Conservation (phyloP, 306 rosid species). For the Vigna angularis region DNA sequence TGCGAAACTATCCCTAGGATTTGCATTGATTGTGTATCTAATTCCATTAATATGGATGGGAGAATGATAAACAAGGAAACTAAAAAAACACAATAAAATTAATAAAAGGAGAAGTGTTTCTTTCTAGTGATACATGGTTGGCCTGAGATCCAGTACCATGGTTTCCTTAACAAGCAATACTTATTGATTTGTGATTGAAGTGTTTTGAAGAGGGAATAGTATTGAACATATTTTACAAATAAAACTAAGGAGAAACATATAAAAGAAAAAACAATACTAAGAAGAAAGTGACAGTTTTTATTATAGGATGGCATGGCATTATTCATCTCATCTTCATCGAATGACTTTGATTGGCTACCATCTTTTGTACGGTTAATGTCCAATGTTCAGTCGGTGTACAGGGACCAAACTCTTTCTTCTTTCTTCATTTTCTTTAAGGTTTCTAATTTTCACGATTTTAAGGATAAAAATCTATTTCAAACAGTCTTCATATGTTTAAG, state of each 20-base stretch:
- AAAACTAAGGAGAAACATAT: slow-evolving; percentile 1
- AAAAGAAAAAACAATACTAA: neutral
- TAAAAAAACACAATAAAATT: too few species aligned
- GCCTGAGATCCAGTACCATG: neutral
- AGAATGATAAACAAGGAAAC: neutral
- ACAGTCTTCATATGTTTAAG: neutral
- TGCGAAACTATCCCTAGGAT: neutral
- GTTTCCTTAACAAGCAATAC: neutral
- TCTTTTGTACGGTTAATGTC: slow-evolving; percentile 26
- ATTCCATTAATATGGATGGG: neutral
- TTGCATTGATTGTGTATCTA: neutral
- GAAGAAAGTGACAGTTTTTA: neutral
- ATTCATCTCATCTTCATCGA: slow-evolving; percentile 4
- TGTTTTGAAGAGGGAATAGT: neutral
- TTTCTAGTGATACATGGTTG: neutral
- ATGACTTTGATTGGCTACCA: slow-evolving; percentile 22
- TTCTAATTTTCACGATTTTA: neutral
- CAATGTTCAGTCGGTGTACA: slow-evolving; percentile 2
- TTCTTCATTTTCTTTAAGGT: neutral
- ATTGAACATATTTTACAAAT: neutral
- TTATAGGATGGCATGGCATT: neutral
- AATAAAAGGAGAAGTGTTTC: neutral
- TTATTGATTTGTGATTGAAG: neutral
- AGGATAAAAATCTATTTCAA: neutral
- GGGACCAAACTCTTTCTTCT: neutral